phyloP scores from a whole-genome alignment of 306 rosid genomes.

The Glycine soja region DNA sequence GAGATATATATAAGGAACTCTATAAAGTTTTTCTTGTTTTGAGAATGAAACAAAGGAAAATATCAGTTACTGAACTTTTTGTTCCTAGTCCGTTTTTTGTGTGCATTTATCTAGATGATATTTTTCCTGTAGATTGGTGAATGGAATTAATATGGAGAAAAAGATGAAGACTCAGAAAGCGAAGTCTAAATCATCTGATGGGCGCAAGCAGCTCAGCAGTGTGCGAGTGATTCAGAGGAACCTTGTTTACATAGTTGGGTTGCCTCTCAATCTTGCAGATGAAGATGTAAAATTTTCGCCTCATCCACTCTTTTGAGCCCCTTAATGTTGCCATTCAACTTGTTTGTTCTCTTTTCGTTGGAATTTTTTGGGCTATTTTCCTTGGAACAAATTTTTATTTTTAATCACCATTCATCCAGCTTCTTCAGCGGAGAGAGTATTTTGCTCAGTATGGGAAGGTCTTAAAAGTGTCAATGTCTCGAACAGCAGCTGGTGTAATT shows the following conservation, averaged over 20 bases:
- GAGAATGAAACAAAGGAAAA: conserved; percentile 16
- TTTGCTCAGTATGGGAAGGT: conserved; percentile 99
- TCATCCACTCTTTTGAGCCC: conserved; percentile 13
- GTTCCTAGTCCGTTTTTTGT: conserved; percentile 1
- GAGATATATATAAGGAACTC: background rate
- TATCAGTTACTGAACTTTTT: background rate
- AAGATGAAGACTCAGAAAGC: conserved; percentile 83
- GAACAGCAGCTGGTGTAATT: conserved; percentile 94
- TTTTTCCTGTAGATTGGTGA: conserved; percentile 62
- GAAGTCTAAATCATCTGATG: conserved; percentile 83
- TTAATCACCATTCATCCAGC: conserved; percentile 58
- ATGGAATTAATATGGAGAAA: conserved; percentile 76
- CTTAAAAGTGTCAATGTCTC: conserved; percentile 96
- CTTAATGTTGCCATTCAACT: background rate
- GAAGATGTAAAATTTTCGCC: conserved; percentile 76
- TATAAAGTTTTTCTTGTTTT: background rate
- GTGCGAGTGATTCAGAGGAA: conserved; percentile 99
- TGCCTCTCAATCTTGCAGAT: conserved; percentile 67
- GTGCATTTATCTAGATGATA: conserved; percentile 30
- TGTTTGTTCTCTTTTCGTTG: background rate
- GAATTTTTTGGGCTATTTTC: background rate
- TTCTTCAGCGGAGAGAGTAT: conserved; percentile 86
- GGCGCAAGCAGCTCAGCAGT: conserved; percentile 94
- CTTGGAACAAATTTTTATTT: conserved; percentile 8
- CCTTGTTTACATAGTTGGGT: conserved; percentile 96